Evolutionary conservation across 495 filamentous ascomycete genomes (phyloP).

Genomic region (Podospora pseudocomata): DNA sequence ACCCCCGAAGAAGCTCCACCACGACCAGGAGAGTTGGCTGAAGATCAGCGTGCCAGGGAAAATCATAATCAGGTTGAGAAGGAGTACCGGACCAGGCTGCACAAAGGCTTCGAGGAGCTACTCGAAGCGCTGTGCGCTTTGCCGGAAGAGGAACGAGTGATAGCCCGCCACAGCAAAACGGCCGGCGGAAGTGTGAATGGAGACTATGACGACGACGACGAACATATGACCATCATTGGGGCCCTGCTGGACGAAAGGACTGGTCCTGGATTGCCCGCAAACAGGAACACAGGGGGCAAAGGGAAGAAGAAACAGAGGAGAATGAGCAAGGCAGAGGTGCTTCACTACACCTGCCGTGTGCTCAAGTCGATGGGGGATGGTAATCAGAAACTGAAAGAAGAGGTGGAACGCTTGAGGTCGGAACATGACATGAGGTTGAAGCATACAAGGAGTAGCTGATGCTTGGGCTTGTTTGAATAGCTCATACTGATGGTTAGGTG

Average conservation of each 20-base stretch:
- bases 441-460: too few species aligned
- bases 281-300: background rate
- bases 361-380: slow-evolving; percentile 6
- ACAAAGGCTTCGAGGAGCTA: slow-evolving; percentile 18
- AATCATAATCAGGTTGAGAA: slow-evolving; percentile 22
- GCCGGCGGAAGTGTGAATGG: background rate
- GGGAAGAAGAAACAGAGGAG: slow-evolving; percentile 5
- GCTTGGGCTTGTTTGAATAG: too few species aligned
- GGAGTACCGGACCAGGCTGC: slow-evolving; percentile 20
- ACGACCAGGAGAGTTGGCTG: slow-evolving; percentile 18
- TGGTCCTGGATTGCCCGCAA: background rate
- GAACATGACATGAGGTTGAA: background rate
- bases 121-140: slow-evolving; percentile 15
- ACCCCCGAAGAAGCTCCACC: background rate
- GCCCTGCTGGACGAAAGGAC: background rate
- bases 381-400: slow-evolving; percentile 5
- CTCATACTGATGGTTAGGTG: too few species aligned
- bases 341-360: background rate
- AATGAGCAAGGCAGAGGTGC: slow-evolving; percentile 20
- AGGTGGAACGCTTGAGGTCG: slow-evolving; percentile 10
- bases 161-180: background rate
- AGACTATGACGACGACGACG: background rate
- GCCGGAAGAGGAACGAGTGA: background rate
- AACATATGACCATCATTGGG: background rate
- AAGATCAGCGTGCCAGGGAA: slow-evolving; percentile 12